These are phyloP conservation scores for Fusarium tricinctum DNA, from an alignment of 2,329 filamentous ascomycete species.

Conservation along the genomic window DNA sequence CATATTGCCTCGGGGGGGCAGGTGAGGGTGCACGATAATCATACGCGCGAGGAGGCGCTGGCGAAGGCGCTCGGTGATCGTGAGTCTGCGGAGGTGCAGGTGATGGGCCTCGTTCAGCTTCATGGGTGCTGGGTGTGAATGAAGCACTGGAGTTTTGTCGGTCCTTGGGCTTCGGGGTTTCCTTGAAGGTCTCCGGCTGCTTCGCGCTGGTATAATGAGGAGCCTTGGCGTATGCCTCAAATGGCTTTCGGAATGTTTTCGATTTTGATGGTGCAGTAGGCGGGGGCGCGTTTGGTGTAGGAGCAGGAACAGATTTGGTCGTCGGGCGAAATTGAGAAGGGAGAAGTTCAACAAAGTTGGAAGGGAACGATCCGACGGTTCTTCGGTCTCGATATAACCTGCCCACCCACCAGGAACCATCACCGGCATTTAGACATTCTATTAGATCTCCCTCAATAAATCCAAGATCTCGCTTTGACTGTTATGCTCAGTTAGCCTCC, in stretches of 20 bases:
- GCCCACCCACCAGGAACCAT: constrained; percentile 99
- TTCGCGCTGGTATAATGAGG: constrained; percentile 76
- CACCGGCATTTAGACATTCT: constrained; percentile 96
- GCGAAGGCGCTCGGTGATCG: constrained; percentile 49
- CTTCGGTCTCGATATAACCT: constrained; percentile 89
- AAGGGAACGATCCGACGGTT: constrained; percentile 93
- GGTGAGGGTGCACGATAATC: constrained; percentile 50
- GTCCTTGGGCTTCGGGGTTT: constrained; percentile 57
- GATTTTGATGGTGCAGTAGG: constrained; percentile 70
- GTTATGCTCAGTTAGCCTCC: constrained; percentile 41
- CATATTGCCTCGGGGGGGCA: constrained; percentile 27
- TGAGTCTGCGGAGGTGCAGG: constrained; percentile 42
- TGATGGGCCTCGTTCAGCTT: constrained; percentile 46
- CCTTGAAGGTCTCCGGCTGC: constrained; percentile 69
- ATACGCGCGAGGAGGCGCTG: constrained; percentile 49
- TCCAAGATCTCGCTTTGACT: constrained; percentile 92
- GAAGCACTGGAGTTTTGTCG: constrained; percentile 60
- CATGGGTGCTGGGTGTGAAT: constrained; percentile 46
- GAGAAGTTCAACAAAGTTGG: constrained; percentile 95
- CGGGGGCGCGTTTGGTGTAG: constrained; percentile 67
- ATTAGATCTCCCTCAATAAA: constrained; percentile 98
- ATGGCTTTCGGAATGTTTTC: constrained; percentile 75
- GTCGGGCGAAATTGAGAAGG: constrained; percentile 87
- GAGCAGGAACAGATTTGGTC: constrained; percentile 71
- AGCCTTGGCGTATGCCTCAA: constrained; percentile 76